Evolutionary conservation across 1,139 yeast genomes (phyloP).

Genomic region (Saccharomyces hybrid): DNA sequence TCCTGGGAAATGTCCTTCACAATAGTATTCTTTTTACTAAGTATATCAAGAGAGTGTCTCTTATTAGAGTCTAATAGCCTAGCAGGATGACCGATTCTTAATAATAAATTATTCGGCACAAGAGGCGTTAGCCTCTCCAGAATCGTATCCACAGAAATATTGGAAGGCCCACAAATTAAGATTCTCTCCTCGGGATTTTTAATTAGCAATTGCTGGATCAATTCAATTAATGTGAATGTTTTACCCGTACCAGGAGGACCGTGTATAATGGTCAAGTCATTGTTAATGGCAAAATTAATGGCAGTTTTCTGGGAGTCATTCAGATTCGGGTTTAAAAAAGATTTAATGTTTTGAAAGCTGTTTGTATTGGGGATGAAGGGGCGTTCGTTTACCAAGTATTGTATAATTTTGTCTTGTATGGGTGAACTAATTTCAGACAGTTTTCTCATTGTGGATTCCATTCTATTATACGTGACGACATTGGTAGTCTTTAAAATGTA

Average conservation of each 20-base stretch:
- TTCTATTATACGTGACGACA: slow-evolving; percentile 64
- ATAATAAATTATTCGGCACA: slow-evolving; percentile 45
- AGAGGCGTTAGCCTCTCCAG: slow-evolving; percentile 61
- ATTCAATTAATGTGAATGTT: slow-evolving; percentile 80
- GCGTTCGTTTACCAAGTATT: slow-evolving; percentile 19
- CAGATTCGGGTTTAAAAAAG: slow-evolving; percentile 44
- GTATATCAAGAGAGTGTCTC: slow-evolving; percentile 68
- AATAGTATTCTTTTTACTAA: slow-evolving; percentile 50
- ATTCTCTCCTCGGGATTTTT: slow-evolving; percentile 50
- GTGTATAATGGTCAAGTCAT: slow-evolving; percentile 52
- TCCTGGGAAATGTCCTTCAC: slow-evolving; percentile 64
- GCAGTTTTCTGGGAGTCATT: slow-evolving; percentile 72
- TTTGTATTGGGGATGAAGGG: slow-evolving; percentile 10
- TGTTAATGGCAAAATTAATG: slow-evolving; percentile 41
- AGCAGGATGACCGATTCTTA: slow-evolving; percentile 92
- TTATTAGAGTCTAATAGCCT: slow-evolving; percentile 57
- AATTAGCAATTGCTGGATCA: slow-evolving; percentile 62
- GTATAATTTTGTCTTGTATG: slow-evolving; percentile 29
- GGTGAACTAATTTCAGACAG: slow-evolving; percentile 40
- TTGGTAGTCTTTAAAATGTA: slow-evolving; percentile 64
- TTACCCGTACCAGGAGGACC: slow-evolving; percentile 82
- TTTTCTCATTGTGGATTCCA: slow-evolving; percentile 72
- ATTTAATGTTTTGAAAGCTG: slow-evolving; percentile 4
- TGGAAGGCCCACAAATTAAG: slow-evolving; percentile 90
- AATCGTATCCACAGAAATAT: slow-evolving; percentile 89